A percentile compares a stretch with the other conserved stretches of the same genome.
Evolutionary conservation across 345 rosid genomes (phyloP).

Genomic region (Eutrema heterophyllum): DNA sequence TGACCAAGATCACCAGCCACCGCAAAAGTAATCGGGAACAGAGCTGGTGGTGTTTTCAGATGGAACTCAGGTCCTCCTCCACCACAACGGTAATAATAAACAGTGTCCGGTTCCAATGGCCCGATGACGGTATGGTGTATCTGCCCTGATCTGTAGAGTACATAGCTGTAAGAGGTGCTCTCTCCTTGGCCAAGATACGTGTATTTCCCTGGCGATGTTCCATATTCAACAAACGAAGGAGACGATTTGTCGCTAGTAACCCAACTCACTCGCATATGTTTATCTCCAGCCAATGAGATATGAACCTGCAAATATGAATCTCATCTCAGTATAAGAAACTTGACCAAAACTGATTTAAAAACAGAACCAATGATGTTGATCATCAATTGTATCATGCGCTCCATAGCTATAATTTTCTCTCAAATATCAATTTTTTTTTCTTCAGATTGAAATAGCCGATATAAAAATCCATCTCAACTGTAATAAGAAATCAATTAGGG

Average conservation of each 20-base stretch:
- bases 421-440: background rate
- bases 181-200: slow-evolving; percentile 51
- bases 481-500: background rate
- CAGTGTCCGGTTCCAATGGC: slow-evolving; percentile 57
- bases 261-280: slow-evolving; percentile 81
- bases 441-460: background rate
- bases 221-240: slow-evolving; percentile 73
- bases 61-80: slow-evolving; percentile 82
- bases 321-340: slow-evolving; percentile 53
- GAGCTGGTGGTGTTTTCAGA: slow-evolving; percentile 76
- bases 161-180: slow-evolving; percentile 68
- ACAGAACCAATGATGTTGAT: background rate
- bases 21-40: slow-evolving; percentile 76
- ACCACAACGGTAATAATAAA: slow-evolving; percentile 78
- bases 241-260: slow-evolving; percentile 54
- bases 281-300: slow-evolving; percentile 76
- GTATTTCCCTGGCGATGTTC: slow-evolving; percentile 69
- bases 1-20: slow-evolving; percentile 97
- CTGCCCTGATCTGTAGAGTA: slow-evolving; percentile 80
- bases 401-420: background rate
- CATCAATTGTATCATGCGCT: background rate
- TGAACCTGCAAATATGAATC: slow-evolving; percentile 40
- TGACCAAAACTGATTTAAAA: background rate
- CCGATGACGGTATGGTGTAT: slow-evolving; percentile 88
- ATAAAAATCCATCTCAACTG: background rate